Evolutionary conservation across 768 basidiomycete genomes (phyloP).

Genomic region (Calocybe gangraenosa): DNA sequence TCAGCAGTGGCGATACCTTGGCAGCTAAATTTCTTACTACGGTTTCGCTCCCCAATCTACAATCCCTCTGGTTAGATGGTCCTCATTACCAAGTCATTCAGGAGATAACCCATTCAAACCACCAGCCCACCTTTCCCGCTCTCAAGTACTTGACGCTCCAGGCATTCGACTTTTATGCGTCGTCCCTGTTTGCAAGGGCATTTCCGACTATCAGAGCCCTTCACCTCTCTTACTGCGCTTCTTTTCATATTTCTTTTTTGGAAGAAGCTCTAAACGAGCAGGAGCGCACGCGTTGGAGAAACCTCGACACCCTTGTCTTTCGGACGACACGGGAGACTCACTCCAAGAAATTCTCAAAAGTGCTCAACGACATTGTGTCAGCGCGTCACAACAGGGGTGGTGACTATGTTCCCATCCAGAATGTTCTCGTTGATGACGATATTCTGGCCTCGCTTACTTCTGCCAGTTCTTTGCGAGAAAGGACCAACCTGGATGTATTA

Average conservation of each 20-base stretch:
- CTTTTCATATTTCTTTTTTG: constrained; percentile 17
- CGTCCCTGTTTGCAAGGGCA: constrained; percentile 17
- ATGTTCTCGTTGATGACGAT: constrained; percentile 27
- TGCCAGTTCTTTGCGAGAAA: constrained; percentile 2
- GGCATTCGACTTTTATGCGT: constrained; percentile 18
- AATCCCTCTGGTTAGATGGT: constrained; percentile 32
- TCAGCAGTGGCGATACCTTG: constrained; percentile 19
- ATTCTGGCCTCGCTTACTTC: constrained; percentile 13
- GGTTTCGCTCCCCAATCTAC: constrained; percentile 25
- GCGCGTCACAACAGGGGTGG: constrained; percentile 10
- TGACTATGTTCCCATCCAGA: constrained; percentile 17
- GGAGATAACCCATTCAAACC: not conserved
- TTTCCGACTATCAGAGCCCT: constrained; percentile 30
- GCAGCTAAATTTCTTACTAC: constrained; percentile 25
- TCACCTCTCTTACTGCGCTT: constrained; percentile 23
- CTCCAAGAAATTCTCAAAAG: constrained; percentile 15
- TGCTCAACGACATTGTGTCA: constrained; percentile 15
- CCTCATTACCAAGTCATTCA: constrained; percentile 15
- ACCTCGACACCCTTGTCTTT: constrained; percentile 24
- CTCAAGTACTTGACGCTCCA: constrained; percentile 31
- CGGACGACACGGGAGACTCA: constrained; percentile 23
- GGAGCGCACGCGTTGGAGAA: constrained; percentile 17
- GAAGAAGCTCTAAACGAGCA: constrained; percentile 14
- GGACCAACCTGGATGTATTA: constrained; percentile 16
- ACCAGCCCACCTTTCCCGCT: constrained; percentile 22